Conservation (phyloP, 495 filamentous ascomycete species). For the Podospora pseudoanserina region DNA sequence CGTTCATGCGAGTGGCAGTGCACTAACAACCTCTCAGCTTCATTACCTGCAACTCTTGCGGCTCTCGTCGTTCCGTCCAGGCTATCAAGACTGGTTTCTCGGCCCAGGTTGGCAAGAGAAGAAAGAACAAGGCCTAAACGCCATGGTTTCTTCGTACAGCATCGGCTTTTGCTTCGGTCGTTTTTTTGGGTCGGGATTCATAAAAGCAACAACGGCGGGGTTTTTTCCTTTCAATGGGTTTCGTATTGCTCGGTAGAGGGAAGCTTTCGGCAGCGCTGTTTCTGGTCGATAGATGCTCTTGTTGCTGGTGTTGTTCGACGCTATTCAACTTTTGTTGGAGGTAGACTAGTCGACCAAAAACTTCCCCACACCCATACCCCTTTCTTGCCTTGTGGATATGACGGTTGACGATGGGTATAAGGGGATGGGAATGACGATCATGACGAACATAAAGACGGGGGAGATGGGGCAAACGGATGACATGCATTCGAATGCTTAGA, state of each 20-base stretch:
- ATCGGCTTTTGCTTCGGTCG: not conserved
- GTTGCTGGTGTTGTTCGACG: not conserved
- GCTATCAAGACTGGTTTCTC: conserved; percentile 99
- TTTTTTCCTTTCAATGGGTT: not conserved
- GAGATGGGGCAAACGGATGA: not conserved
- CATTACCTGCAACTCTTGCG: conserved; percentile 65
- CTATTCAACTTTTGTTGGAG: not conserved
- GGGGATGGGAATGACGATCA: not conserved
- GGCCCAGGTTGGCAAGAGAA: conserved; percentile 94
- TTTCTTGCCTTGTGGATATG: not conserved
- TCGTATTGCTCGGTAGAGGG: not conserved
- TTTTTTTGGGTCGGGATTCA: not conserved
- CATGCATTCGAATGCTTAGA: not conserved
- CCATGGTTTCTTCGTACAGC: not conserved
- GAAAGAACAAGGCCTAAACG: conserved; percentile 50
- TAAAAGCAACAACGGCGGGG: not conserved
- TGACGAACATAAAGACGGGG: not conserved
- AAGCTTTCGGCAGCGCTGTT: not conserved
- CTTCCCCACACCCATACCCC: not conserved
- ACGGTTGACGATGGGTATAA: not conserved
- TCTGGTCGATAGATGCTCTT: not conserved
- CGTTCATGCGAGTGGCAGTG: conserved; percentile 66
- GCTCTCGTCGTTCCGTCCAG: conserved; percentile 83
- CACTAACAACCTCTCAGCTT: conserved; percentile 29
- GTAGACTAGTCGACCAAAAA: not conserved